Conservation (phyloP, 2,329 filamentous ascomycete genomes). For the Diaporthe eres region DNA sequence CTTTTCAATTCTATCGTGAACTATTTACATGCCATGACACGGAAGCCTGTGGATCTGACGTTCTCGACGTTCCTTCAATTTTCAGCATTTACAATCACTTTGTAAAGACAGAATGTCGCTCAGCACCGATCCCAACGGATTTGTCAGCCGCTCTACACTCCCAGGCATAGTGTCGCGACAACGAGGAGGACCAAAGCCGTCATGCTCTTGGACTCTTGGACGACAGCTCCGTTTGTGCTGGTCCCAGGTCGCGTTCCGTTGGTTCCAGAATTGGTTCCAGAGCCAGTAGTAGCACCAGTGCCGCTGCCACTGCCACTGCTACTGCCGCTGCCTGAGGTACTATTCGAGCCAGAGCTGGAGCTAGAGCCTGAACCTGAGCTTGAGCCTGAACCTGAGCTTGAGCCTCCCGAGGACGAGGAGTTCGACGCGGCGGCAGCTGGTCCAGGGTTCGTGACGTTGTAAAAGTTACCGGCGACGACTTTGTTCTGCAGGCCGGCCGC, state of each 20-base stretch:
- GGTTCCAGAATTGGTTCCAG: constrained; percentile 3
- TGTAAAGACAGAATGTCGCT: constrained; percentile 10
- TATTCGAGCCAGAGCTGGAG: constrained; percentile 2
- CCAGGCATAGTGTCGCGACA: constrained; percentile 14
- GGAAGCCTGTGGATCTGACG: constrained; percentile 1
- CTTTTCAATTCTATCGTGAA: constrained; percentile 17
- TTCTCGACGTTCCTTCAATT: neutral
- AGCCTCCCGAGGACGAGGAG: constrained; percentile 1
- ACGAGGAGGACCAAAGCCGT: constrained; percentile 27
- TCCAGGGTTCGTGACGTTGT: constrained; percentile 55
- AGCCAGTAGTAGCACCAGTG: neutral
- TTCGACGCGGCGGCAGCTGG: constrained; percentile 43
- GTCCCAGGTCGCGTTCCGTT: neutral
- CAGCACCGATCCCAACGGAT: neutral
- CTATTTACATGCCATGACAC: constrained; percentile 16
- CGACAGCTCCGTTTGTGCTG: constrained; percentile 25
- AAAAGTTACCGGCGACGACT: constrained; percentile 56
- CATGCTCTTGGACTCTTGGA: constrained; percentile 29
- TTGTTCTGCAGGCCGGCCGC: constrained; percentile 49
- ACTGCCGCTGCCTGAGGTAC: neutral
- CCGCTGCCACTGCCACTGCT: neutral
- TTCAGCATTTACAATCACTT: neutral
- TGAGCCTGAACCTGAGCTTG: neutral
- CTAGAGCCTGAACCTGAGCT: neutral
- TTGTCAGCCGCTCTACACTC: constrained; percentile 8